Conservation (phyloP, 495 filamentous ascomycete species). For the Opeltia flavorubescens region DNA sequence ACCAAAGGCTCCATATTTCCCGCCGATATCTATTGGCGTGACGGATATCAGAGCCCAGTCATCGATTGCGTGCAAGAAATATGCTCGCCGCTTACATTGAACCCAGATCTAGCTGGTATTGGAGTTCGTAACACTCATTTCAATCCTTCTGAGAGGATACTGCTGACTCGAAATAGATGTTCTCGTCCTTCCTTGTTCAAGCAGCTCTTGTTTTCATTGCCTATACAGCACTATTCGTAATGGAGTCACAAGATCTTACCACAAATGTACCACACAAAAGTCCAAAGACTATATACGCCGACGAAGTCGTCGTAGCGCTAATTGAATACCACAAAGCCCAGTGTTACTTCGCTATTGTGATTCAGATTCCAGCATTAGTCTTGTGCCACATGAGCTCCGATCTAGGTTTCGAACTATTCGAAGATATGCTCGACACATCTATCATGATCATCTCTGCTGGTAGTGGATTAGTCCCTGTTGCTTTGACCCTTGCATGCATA, state of each 20-base stretch:
- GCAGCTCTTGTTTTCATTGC: slow-evolving; percentile 7
- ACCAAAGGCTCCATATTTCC: not conserved
- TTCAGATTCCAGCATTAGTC: slow-evolving; percentile 11
- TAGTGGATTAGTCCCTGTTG: slow-evolving; percentile 1
- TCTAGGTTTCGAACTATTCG: too few relatives aligned
- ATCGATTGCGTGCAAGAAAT: not conserved
- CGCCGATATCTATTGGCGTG: not conserved
- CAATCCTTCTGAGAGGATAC: not conserved
- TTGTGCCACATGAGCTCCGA: too few relatives aligned
- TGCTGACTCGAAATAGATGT: not conserved
- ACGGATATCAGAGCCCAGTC: not conserved
- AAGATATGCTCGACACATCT: too few relatives aligned
- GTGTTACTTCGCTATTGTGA: slow-evolving; percentile 9
- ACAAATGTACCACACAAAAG: not conserved
- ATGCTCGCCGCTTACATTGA: slow-evolving; percentile 1
- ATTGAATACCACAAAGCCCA: slow-evolving; percentile 24
- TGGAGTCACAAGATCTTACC: not conserved
- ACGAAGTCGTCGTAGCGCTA: slow-evolving; percentile 3
- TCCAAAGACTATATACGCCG: not conserved
- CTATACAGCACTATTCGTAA: slow-evolving; percentile 3
- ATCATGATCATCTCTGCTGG: not conserved
- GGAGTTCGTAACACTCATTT: not conserved
- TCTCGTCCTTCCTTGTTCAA: not conserved
- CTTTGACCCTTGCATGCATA: not conserved
- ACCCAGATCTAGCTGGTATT: slow-evolving; percentile 7